Evolutionary conservation across 2,329 filamentous ascomycete species (phyloP).

Genomic region (Claviceps sp.): DNA sequence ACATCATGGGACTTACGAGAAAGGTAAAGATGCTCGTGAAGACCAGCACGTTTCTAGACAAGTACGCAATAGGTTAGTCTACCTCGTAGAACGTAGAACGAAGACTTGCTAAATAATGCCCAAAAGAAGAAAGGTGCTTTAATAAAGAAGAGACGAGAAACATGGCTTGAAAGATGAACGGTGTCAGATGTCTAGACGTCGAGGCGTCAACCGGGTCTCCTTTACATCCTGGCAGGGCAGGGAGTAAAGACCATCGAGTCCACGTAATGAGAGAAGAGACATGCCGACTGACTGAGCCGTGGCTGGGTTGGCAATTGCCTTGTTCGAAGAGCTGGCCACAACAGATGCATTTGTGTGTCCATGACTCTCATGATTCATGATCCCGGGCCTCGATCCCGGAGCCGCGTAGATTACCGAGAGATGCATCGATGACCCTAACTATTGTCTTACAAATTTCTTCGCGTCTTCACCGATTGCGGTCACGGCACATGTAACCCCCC

Average conservation of each 20-base stretch:
- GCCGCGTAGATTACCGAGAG: background rate
- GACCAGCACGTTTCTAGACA: conserved; percentile 53
- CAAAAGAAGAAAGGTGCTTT: background rate
- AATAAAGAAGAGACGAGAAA: background rate
- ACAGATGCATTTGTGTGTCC: background rate
- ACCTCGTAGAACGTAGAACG: conserved; percentile 2
- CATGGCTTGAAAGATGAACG: background rate
- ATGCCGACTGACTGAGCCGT: no score
- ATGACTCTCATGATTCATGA: background rate
- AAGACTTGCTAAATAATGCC: background rate
- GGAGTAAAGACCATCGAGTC: no score
- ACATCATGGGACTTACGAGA: conserved; percentile 41
- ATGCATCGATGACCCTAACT: background rate
- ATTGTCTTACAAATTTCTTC: background rate
- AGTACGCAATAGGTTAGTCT: conserved; percentile 14
- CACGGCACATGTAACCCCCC: background rate
- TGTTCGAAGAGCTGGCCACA: conserved; percentile 3
- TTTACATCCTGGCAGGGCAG: no score
- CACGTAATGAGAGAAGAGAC: no score
- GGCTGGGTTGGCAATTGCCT: no score
- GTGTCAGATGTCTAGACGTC: no score
- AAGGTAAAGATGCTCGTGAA: conserved; percentile 85
- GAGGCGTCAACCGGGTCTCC: no score
- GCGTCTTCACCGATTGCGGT: background rate
- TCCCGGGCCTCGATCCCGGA: background rate